Percentiles rank a stretch among this genome's conserved stretches.
phyloP scores from a whole-genome alignment of 768 basidiomycete genomes.

The Leccinellum albellum region DNA sequence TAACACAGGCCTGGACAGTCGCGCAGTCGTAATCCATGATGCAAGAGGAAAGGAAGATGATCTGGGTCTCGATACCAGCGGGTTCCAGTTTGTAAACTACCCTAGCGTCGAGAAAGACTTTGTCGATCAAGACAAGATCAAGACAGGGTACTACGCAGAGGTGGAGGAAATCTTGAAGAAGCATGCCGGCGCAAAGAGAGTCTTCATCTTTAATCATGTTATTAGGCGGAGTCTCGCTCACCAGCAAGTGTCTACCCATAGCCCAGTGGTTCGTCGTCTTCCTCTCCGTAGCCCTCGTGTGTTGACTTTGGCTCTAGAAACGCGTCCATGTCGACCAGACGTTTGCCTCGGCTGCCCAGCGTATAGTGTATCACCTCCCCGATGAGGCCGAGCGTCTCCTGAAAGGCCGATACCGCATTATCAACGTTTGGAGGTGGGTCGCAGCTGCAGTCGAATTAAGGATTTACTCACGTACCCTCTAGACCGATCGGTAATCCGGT shows the following conservation, averaged over 20 bases:
- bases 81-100: conserved; percentile 37
- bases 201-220: conserved; percentile 43
- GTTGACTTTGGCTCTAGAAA: conserved; percentile 18
- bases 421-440: conserved; percentile 43
- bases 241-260: conserved; percentile 4
- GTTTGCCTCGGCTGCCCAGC: conserved; percentile 30
- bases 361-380: conserved; percentile 37
- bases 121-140: conserved; percentile 34
- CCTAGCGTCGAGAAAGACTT: conserved; percentile 35
- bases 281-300: not conserved
- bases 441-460: too few relatives aligned
- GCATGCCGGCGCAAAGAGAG: conserved; percentile 32
- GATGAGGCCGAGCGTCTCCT: conserved; percentile 42
- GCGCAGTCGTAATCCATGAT: conserved; percentile 22
- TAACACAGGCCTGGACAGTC: conserved; percentile 28
- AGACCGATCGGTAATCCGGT: conserved; percentile 38
- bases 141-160: conserved; percentile 36
- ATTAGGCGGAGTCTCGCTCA: conserved; percentile 21
- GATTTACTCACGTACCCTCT: not conserved
- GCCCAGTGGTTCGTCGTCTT: conserved; percentile 26
- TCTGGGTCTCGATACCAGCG: conserved; percentile 32
- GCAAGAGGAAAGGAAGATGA: conserved; percentile 27
- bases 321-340: conserved; percentile 48
- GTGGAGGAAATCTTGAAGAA: conserved; percentile 37
- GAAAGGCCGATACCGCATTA: conserved; percentile 39